These are phyloP conservation scores for Umbelopsis vinacea DNA, from an alignment of 192 early-diverging fungal species.

Conservation along the genomic window DNA sequence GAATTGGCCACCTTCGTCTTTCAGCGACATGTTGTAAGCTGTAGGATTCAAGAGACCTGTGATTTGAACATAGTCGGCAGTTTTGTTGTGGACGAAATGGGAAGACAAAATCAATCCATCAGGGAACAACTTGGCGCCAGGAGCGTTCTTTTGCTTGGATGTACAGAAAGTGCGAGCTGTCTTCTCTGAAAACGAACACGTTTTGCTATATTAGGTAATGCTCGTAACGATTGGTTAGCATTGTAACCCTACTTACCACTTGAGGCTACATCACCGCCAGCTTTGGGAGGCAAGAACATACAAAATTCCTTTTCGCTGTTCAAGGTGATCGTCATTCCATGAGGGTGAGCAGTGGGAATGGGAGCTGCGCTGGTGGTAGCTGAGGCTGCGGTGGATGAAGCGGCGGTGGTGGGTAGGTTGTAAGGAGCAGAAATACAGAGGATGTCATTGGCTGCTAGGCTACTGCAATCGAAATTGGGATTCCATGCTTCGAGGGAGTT, in stretches of 20 bases:
- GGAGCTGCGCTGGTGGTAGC: not conserved
- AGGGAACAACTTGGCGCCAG: constrained; percentile 26
- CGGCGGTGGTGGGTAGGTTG: not conserved
- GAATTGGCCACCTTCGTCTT: constrained; percentile 44
- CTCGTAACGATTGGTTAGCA: not conserved
- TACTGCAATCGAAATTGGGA: not conserved
- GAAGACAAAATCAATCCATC: constrained; percentile 14
- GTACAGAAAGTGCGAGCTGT: constrained; percentile 20
- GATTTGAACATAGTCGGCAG: constrained; percentile 23
- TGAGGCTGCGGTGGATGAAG: not conserved
- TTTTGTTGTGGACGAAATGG: constrained; percentile 15
- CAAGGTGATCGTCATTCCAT: constrained; percentile 31
- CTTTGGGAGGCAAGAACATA: constrained; percentile 37
- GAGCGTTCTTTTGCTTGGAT: not conserved
- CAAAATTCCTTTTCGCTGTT: constrained; percentile 32
- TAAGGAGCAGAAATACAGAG: constrained; percentile 10
- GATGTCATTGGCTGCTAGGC: constrained; percentile 1
- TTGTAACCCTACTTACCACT: constrained; percentile 13
- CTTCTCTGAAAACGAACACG: not conserved
- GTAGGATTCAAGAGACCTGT: constrained; percentile 29
- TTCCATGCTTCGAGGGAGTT: not conserved
- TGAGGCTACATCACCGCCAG: constrained; percentile 30
- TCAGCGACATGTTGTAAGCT: constrained; percentile 24
- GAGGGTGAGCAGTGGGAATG: constrained; percentile 7
- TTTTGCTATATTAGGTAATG: not conserved